Evolutionary conservation across 176 grass and related monocot species (phyloP).

Genomic region (Elymus sibiricus): DNA sequence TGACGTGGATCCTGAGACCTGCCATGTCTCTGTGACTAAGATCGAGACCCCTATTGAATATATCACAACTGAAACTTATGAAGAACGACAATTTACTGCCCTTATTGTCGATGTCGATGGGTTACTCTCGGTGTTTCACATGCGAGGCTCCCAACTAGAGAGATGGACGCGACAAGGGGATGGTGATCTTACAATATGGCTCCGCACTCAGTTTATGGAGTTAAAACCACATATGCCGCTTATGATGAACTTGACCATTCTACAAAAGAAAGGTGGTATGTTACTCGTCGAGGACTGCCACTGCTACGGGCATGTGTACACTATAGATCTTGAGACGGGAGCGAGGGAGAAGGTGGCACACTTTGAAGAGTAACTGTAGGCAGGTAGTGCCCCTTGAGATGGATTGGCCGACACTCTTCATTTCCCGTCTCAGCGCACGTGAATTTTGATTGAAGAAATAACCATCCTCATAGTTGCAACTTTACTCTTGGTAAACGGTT

Average conservation of each 20-base stretch:
- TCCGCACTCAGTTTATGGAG: neutral
- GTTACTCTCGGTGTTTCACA: neutral
- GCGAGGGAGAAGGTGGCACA: neutral
- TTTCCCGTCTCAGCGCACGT: neutral
- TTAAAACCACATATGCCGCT: neutral
- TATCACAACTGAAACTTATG: neutral
- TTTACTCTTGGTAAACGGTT: no score
- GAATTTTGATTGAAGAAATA: no score
- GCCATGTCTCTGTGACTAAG: neutral
- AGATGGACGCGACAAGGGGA: neutral
- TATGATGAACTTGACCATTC: neutral
- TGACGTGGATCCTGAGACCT: neutral
- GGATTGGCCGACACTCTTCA: neutral
- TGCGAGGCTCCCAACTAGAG: neutral
- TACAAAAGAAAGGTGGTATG: neutral
- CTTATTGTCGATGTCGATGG: neutral
- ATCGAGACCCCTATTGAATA: neutral
- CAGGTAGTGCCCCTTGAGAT: neutral
- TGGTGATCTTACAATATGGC: neutral
- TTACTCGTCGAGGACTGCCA: neutral
- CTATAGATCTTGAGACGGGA: neutral
- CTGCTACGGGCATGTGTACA: neutral
- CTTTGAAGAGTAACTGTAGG: neutral
- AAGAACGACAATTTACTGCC: neutral
- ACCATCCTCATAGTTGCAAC: no score